Conservation (phyloP, 148 eudicot genomes). For the Vaccinium myrtillus region DNA sequence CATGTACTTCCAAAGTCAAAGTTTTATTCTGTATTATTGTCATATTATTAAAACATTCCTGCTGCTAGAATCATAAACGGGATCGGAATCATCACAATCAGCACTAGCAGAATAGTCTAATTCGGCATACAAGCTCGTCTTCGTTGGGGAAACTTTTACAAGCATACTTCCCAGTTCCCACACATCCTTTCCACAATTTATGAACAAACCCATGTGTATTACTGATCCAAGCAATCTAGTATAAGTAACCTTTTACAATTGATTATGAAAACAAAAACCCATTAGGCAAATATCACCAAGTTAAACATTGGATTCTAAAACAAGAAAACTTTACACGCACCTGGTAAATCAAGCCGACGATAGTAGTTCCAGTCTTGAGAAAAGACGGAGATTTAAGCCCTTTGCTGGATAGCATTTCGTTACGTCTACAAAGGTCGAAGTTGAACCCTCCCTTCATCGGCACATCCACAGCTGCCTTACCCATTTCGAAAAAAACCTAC, state of each 20-base stretch:
- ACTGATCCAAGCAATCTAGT: background rate
- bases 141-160: background rate
- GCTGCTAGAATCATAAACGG: background rate
- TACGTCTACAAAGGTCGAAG: conserved; percentile 68
- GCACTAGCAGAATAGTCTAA: background rate
- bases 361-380: conserved; percentile 79
- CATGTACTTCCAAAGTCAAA: background rate
- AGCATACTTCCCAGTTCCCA: background rate
- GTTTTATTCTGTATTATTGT: background rate
- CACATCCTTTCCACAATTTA: background rate
- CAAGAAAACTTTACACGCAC: conserved; percentile 24
- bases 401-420: conserved; percentile 57
- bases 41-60: background rate
- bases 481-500: conserved; percentile 26
- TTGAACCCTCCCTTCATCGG: conserved; percentile 70
- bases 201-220: background rate
- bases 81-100: background rate
- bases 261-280: background rate
- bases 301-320: background rate
- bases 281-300: background rate
- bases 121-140: no score
- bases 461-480: conserved; percentile 39
- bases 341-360: conserved; percentile 74
- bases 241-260: background rate
- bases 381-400: conserved; percentile 49